These are phyloP conservation scores for Amanita brunnescens DNA, from an alignment of 768 basidiomycete species.

Conservation along the genomic window DNA sequence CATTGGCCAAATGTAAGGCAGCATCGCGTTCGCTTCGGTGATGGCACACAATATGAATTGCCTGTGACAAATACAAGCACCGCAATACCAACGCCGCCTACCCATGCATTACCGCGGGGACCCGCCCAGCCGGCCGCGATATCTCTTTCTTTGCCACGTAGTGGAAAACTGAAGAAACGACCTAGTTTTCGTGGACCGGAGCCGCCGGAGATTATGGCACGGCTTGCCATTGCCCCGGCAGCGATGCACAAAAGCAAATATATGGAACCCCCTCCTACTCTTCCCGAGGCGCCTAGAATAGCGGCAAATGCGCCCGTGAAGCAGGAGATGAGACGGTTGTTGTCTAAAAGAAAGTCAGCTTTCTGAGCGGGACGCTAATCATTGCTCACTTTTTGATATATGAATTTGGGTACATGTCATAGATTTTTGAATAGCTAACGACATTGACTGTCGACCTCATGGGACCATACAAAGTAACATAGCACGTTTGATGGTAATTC, in stretches of 20 bases:
- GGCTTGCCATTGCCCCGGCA: neutral
- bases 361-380: no score
- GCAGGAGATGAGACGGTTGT: slow-evolving; percentile 7
- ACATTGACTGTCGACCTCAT: no score
- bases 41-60: slow-evolving; percentile 4
- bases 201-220: slow-evolving; percentile 6
- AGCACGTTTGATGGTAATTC: no score
- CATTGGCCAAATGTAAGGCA: slow-evolving; percentile 1
- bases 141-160: neutral
- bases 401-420: no score
- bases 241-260: slow-evolving; percentile 1
- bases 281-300: slow-evolving; percentile 1
- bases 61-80: neutral
- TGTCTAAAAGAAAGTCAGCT: slow-evolving; percentile 8
- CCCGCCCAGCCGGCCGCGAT: neutral
- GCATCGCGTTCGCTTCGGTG: slow-evolving; percentile 3
- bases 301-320: neutral
- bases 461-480: no score
- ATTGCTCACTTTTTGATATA: no score
- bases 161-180: slow-evolving; percentile 4
- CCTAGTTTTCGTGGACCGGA: slow-evolving; percentile 4
- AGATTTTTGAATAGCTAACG: no score
- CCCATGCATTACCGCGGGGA: no score
- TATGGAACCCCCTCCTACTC: slow-evolving; percentile 7
- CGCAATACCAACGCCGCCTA: no score